These are phyloP conservation scores for Plasmodium reichenowi DNA, from an alignment of 169 alveolate species.

Conservation along the genomic window DNA sequence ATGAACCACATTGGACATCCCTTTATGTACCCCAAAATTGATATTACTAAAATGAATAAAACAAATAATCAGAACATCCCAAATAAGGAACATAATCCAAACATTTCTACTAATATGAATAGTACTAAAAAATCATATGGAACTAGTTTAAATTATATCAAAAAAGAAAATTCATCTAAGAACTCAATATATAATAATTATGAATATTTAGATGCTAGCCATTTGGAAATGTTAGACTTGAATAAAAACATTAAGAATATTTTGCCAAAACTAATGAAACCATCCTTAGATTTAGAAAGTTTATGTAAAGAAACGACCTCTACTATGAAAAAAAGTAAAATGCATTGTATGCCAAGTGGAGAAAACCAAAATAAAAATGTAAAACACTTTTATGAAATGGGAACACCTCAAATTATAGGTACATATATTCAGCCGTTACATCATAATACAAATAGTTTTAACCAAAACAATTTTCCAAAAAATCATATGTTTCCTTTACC, in stretches of 20 bases:
- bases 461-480: slow-evolving; percentile 5
- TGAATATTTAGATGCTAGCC: slow-evolving; percentile 72
- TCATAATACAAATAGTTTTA: slow-evolving; percentile 9
- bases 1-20: slow-evolving; percentile 23
- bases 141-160: slow-evolving; percentile 13
- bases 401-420: slow-evolving; percentile 59
- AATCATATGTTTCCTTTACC: slow-evolving; percentile 33
- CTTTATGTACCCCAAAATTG: slow-evolving; percentile 35
- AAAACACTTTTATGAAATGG: slow-evolving; percentile 64
- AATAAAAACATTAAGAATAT: slow-evolving; percentile 51
- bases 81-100: too few relatives aligned
- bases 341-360: neutral
- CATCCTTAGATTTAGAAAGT: slow-evolving; percentile 71
- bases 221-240: slow-evolving; percentile 75
- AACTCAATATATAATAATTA: slow-evolving; percentile 27
- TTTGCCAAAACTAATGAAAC: slow-evolving; percentile 68
- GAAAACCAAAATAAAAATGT: slow-evolving; percentile 21
- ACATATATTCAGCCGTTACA: slow-evolving; percentile 74
- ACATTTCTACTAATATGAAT: too few relatives aligned
- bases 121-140: slow-evolving; percentile 13
- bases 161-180: slow-evolving; percentile 14
- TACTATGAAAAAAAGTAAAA: slow-evolving; percentile 18
- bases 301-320: slow-evolving; percentile 64
- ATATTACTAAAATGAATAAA: slow-evolving; percentile 15
- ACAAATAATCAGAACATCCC: slow-evolving; percentile 6